Evolutionary conservation across 257 asterid genomes (phyloP), one percentile per base, ranked within the genome.

Genomic region (Gardenia jasminoides): DNA sequence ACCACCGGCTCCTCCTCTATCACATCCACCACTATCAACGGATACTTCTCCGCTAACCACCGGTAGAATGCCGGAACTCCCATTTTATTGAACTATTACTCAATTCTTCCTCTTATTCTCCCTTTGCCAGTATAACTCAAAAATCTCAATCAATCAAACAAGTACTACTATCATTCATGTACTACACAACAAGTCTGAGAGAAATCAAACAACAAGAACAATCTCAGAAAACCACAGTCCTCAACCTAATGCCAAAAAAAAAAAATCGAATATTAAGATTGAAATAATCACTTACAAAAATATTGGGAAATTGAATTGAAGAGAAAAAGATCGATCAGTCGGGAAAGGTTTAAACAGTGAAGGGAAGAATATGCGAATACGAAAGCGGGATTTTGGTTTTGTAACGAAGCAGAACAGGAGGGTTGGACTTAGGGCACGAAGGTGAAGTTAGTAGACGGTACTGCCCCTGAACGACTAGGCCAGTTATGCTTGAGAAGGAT

Each of bases 41-140:
- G 97, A 88, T 94, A 93, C 91, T 93, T 94, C 96, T 94, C 99
- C 82, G 99, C 98, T 78, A 94, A 79, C 99, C 99, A 94, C 84
- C 98, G 90, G 84, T 94, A 94, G 70, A 94, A 94, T 75, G 99
- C 99, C 82, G 99, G 99, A 59, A 94, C 99, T 74, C 99, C 99
- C 99, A 94, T 94, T 78, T 76, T 78, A 24, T 44, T 26, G 33
- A 61, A 22, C 76, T 58, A 10, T 28, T 39, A 48, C 69, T 11
- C 72, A 76, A 79, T 64, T 50, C 59, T 58, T 72, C 75, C 33
- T 31, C 67, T 31, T 62, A 22, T 41, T 48, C 8, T 17, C 22
- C 43, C 20, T 10, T 61, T 46, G 39, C 26, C 41, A 70, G 31
- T 54, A 16, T 48, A 36, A 33, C 70, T 26, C 26, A 36, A 12